Evolutionary conservation across 306 rosid species (phyloP).

Genomic region (Delonix regia): DNA sequence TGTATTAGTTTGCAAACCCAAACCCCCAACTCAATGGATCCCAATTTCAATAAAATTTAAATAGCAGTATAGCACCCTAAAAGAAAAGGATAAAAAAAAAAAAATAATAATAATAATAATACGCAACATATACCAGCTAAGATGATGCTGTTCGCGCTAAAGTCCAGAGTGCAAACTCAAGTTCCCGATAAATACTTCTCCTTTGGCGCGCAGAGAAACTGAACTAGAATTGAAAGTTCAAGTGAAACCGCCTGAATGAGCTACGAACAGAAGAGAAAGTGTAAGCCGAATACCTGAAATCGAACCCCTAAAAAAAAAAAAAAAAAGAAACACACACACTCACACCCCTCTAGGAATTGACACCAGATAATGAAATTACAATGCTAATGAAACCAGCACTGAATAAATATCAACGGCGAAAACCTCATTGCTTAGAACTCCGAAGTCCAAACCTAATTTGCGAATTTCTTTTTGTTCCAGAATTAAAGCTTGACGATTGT

Average conservation of each 20-base stretch:
- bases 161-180: slow-evolving; percentile 36
- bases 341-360: no score
- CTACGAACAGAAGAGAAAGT: slow-evolving; percentile 41
- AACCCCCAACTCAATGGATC: slow-evolving; percentile 33
- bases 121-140: slow-evolving; percentile 40
- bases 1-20: neutral
- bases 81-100: neutral
- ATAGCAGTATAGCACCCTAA: neutral
- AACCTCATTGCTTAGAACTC: neutral
- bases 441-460: neutral
- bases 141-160: slow-evolving; percentile 8
- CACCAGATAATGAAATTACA: neutral
- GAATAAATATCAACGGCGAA: neutral
- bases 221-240: slow-evolving; percentile 34
- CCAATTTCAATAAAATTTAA: slow-evolving; percentile 8
- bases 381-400: neutral
- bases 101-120: no score
- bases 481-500: neutral
- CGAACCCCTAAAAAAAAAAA: neutral
- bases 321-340: no score
- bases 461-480: neutral
- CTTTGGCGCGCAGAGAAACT: slow-evolving; percentile 25
- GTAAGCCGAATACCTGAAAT: slow-evolving; percentile 51
- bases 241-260: slow-evolving; percentile 29
- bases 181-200: slow-evolving; percentile 32